These are phyloP conservation scores for Plasmodium cynomolgi DNA, from an alignment of 169 alveolate genomes.

Conservation along the genomic window DNA sequence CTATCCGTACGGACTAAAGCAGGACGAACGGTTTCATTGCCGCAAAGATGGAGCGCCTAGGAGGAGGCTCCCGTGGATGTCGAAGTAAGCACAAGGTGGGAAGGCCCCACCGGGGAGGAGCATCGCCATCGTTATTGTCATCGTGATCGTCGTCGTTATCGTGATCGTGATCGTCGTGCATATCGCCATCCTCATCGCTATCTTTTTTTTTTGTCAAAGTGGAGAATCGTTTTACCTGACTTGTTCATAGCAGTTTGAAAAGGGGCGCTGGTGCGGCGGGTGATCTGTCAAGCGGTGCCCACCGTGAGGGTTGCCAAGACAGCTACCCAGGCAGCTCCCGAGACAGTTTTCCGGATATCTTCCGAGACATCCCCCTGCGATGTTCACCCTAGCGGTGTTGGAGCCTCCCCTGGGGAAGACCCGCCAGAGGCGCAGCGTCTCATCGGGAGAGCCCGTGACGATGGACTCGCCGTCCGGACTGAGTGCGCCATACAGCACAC, in stretches of 20 bases:
- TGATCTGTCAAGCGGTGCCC: background rate
- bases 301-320: background rate
- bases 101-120: background rate
- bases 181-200: too few species aligned
- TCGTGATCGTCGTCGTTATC: too few species aligned
- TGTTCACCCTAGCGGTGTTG: background rate
- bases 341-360: background rate
- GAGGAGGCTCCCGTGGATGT: background rate
- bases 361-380: background rate
- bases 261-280: slow-evolving; percentile 1
- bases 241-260: slow-evolving; percentile 39
- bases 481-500: slow-evolving; percentile 95
- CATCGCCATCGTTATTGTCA: too few species aligned
- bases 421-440: slow-evolving; percentile 95
- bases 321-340: background rate
- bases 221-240: slow-evolving; percentile 11
- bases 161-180: too few species aligned
- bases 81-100: background rate
- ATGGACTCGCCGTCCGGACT: slow-evolving; percentile 95
- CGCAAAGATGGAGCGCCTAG: background rate
- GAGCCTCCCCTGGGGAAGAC: slow-evolving; percentile 87
- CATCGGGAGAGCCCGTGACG: slow-evolving; percentile 97
- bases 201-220: background rate
- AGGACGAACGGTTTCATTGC: background rate
- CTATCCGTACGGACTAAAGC: background rate